A percentile compares a stretch with the other conserved stretches of the same genome.
phyloP scores from a whole-genome alignment of 352 stramenopile genomes.

The Hyaloperonospora arabidopsidis region DNA sequence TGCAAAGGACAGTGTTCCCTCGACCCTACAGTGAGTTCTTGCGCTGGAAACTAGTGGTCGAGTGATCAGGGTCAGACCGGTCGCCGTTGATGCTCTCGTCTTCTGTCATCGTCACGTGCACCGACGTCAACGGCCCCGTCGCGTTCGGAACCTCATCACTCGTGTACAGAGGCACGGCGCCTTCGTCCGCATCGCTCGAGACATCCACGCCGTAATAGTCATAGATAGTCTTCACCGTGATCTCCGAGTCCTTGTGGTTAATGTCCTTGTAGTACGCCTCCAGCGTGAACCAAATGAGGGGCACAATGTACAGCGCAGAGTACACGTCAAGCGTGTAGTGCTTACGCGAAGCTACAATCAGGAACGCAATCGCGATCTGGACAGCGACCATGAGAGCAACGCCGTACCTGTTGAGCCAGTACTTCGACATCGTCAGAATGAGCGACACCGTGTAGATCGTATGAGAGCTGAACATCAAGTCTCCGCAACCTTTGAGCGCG shows the following conservation, averaged over 20 bases:
- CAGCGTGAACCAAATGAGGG: slow-evolving; percentile 74
- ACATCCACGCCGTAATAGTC: slow-evolving; percentile 54
- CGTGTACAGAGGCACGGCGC: slow-evolving; percentile 18
- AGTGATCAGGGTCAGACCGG: slow-evolving; percentile 22
- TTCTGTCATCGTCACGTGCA: slow-evolving; percentile 31
- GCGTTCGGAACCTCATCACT: slow-evolving; percentile 7
- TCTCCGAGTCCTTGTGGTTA: slow-evolving; percentile 64
- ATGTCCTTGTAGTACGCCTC: slow-evolving; percentile 79
- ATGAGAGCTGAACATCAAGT: slow-evolving; percentile 90
- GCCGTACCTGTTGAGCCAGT: slow-evolving; percentile 76
- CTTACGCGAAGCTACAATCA: slow-evolving; percentile 85
- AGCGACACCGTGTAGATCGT: slow-evolving; percentile 89
- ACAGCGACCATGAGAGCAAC: slow-evolving; percentile 64
- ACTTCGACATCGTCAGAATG: slow-evolving; percentile 81
- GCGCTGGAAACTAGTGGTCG: slow-evolving; percentile 33
- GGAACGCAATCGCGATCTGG: slow-evolving; percentile 78
- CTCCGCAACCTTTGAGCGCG: slow-evolving; percentile 80
- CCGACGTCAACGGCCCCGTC: slow-evolving; percentile 16
- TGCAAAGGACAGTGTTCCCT: slow-evolving; percentile 6
- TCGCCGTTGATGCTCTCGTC: slow-evolving; percentile 30
- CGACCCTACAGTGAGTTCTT: slow-evolving; percentile 45
- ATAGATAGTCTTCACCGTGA: slow-evolving; percentile 59
- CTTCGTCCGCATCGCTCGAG: slow-evolving; percentile 23
- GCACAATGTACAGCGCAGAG: slow-evolving; percentile 83
- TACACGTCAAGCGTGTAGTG: slow-evolving; percentile 89